Base-by-base conservation (phyloP, 1,139 yeast species). In the Entelexis sorbosivorans region DNA sequence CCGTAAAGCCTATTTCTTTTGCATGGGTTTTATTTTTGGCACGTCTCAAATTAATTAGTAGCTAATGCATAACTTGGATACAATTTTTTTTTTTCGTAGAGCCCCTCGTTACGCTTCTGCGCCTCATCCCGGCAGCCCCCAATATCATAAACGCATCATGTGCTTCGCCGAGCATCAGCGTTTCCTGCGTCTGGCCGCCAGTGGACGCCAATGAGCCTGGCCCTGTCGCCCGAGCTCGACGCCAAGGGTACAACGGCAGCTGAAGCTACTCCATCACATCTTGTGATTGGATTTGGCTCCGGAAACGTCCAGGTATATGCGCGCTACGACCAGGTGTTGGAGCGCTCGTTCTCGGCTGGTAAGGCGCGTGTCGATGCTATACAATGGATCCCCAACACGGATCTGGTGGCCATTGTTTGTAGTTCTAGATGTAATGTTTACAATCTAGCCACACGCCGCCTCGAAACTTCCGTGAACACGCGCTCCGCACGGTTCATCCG, bases 311-410 rank as follows among this genome's bases (percentile, higher is more conserved):
- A 50, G 9, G 42, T 56, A 10, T 53, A 44, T 43, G 20, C 54
- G 16, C 43, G 42, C 20, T 28, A 13, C 8, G 59, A 56, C 45
- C 46, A 38, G 31, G 48, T 47, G n/a, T 52, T 56, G 11, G 59
- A 56, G 48, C 54, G 58, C 31, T 35, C 49, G 34, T 14, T 56
- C 36, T 13, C 43, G n/a, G 40, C 47, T 2, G 48, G 51, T 9
- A 34, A 35, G 8, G 24, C 28, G 14, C 43, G 51, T 10, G 50
- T 54, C 34, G 38, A 46, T 5, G 43, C 16, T 14, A 28, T 56
- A 7, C 47, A 44, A 17, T 44, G 42, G 16, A n/a, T 52, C 11
- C 55, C 53, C 5, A 40, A 29, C 13, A 36, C 54, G 8, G 49
- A 52, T 11, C 43, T 48, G 14, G 49, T 56, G 9, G 55, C 56